These are phyloP conservation scores for Aspergillus quadrilineatus DNA, from an alignment of 2,329 filamentous ascomycete species.

Conservation along the genomic window DNA sequence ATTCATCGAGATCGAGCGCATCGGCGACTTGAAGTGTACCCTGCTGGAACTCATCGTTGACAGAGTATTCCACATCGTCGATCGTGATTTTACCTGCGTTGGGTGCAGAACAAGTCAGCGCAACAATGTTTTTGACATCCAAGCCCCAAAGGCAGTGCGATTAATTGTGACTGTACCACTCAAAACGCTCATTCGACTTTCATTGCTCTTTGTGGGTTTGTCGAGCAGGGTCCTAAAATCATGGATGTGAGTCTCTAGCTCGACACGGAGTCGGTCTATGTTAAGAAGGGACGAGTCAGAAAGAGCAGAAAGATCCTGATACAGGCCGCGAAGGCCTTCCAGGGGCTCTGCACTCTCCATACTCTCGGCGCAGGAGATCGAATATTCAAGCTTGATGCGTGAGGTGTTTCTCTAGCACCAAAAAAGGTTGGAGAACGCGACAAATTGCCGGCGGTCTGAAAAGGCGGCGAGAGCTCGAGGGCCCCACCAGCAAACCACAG, in stretches of 20 bases:
- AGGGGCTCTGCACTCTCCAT: slow-evolving; percentile 76
- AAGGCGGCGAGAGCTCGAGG: slow-evolving; percentile 20
- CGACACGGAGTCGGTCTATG: slow-evolving; percentile 65
- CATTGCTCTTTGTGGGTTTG: slow-evolving; percentile 70
- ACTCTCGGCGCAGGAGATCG: slow-evolving; percentile 22
- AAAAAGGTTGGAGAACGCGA: slow-evolving; percentile 39
- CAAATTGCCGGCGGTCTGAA: slow-evolving; percentile 33
- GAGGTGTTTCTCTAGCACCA: slow-evolving; percentile 25
- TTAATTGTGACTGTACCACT: slow-evolving; percentile 50
- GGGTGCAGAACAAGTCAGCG: slow-evolving; percentile 21
- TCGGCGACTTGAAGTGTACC: slow-evolving; percentile 78
- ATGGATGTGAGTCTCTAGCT: slow-evolving; percentile 65
- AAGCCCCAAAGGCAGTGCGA: background rate
- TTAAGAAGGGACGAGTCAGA: slow-evolving; percentile 69
- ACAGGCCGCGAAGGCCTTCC: slow-evolving; percentile 76
- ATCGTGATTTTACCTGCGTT: slow-evolving; percentile 70
- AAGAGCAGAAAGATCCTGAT: slow-evolving; percentile 78
- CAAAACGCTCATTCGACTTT: slow-evolving; percentile 69
- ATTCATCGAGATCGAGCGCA: slow-evolving; percentile 84
- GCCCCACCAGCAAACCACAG: slow-evolving; percentile 11
- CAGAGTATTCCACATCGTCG: slow-evolving; percentile 68
- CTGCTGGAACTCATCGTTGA: slow-evolving; percentile 88
- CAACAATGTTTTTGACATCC: background rate
- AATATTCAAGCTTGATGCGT: slow-evolving; percentile 26
- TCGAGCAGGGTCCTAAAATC: slow-evolving; percentile 72